Percentiles rank a stretch among this genome's conserved stretches.
These are phyloP conservation scores for Lactifluus rugatus DNA, from an alignment of 768 basidiomycete genomes.

Conservation along the genomic window DNA sequence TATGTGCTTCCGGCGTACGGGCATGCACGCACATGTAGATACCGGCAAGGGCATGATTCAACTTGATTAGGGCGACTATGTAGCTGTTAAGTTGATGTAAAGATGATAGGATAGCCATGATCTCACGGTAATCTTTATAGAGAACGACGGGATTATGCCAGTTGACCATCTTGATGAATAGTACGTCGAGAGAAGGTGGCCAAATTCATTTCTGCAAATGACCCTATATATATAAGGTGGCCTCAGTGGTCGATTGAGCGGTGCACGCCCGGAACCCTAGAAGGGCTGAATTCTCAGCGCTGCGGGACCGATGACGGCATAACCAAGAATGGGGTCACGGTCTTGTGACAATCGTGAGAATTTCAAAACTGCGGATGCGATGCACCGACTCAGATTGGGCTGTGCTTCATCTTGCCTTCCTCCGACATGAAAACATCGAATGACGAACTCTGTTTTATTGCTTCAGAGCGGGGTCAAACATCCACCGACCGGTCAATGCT, in stretches of 20 bases:
- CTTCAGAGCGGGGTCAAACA: no score
- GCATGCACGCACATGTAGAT: neutral
- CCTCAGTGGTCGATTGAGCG: no score
- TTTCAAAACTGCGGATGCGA: neutral
- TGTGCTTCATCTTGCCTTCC: neutral
- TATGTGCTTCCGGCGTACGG: neutral
- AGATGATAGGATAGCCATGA: neutral
- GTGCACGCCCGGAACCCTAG: neutral
- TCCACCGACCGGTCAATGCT: no score
- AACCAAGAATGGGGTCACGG: neutral
- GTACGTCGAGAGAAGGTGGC: neutral
- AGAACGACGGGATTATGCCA: constrained; percentile 1
- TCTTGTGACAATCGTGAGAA: neutral
- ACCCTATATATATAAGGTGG: neutral
- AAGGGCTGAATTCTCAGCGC: neutral
- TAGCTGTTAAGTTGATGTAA: neutral
- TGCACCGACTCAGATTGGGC: no score
- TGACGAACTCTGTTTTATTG: no score
- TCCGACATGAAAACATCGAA: neutral
- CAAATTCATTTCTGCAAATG: neutral
- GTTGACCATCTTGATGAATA: neutral
- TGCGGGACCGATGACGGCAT: neutral
- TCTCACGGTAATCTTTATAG: neutral
- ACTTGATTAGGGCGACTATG: neutral
- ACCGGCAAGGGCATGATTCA: neutral